Evolutionary conservation across 2,329 filamentous ascomycete genomes (phyloP).

Genomic region (Pseudocercospora fuligena): DNA sequence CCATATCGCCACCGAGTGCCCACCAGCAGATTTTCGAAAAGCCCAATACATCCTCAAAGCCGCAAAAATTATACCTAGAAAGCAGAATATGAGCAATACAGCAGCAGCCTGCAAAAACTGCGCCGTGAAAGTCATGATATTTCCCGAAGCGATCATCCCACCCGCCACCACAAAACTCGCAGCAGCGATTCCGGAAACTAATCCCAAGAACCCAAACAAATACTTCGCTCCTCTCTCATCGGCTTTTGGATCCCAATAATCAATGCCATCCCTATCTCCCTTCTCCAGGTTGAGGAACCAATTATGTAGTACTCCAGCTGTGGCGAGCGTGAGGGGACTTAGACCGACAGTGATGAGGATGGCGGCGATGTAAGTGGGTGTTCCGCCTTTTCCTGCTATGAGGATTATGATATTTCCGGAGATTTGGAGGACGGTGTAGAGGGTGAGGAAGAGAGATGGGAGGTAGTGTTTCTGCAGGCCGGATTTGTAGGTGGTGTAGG

Average conservation of each 20-base stretch:
- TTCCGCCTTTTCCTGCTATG: constrained; percentile 6
- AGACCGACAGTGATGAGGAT: constrained; percentile 9
- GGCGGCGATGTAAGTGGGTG: constrained; percentile 16
- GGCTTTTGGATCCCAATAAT: constrained; percentile 1
- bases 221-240: constrained; percentile 11
- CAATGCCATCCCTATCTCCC: not conserved
- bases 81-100: constrained; percentile 10
- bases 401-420: constrained; percentile 13
- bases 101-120: constrained; percentile 12
- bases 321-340: constrained; percentile 12
- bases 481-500: constrained; percentile 17
- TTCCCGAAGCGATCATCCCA: constrained; percentile 11
- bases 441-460: constrained; percentile 14
- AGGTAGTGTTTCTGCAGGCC: constrained; percentile 1
- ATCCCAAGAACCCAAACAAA: constrained; percentile 13
- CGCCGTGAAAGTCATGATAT: not conserved
- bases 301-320: constrained; percentile 9
- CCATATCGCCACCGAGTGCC: constrained; percentile 9
- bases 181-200: not conserved
- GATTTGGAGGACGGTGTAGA: constrained; percentile 14
- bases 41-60: not conserved
- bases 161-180: not conserved
- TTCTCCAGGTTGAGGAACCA: constrained; percentile 12
- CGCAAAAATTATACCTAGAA: constrained; percentile 4
- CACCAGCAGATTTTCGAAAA: not conserved